These are phyloP conservation scores for Wallacemonas sp. DNA, from an alignment of 208 protist species.

Conservation along the genomic window DNA sequence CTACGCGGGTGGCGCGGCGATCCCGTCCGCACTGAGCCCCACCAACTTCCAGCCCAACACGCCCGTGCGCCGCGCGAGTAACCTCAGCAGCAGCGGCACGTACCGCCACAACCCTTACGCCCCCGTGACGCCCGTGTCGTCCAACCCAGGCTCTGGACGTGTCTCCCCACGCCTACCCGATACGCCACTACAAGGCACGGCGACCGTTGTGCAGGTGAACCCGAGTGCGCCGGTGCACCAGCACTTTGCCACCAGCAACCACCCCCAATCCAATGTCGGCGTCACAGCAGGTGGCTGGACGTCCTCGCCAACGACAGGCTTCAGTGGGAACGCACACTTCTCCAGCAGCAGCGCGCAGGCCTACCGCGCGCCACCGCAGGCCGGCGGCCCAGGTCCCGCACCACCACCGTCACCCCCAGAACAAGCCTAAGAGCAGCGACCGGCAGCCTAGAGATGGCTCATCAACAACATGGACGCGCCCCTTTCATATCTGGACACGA, in stretches of 20 bases:
- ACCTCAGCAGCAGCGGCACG: slow-evolving; percentile 35
- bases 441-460: no score
- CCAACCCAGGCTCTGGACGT: slow-evolving; percentile 7
- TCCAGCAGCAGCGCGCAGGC: background rate
- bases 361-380: background rate
- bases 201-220: background rate
- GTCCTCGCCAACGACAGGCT: background rate
- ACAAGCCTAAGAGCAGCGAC: no score
- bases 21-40: slow-evolving; percentile 7
- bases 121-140: slow-evolving; percentile 45
- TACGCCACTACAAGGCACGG: background rate
- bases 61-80: slow-evolving; percentile 38
- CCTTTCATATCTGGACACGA: no score
- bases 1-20: slow-evolving; percentile 9
- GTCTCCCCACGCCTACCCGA: background rate
- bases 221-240: slow-evolving; percentile 7
- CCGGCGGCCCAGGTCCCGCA: background rate
- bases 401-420: background rate
- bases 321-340: background rate
- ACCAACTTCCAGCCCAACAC: slow-evolving; percentile 22
- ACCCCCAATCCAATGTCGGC: no score
- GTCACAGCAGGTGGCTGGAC: background rate
- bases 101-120: slow-evolving; percentile 78
- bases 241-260: slow-evolving; percentile 8
- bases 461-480: no score